Evolutionary conservation across 345 rosid species (phyloP).

Genomic region (Corchorus capsularis): DNA sequence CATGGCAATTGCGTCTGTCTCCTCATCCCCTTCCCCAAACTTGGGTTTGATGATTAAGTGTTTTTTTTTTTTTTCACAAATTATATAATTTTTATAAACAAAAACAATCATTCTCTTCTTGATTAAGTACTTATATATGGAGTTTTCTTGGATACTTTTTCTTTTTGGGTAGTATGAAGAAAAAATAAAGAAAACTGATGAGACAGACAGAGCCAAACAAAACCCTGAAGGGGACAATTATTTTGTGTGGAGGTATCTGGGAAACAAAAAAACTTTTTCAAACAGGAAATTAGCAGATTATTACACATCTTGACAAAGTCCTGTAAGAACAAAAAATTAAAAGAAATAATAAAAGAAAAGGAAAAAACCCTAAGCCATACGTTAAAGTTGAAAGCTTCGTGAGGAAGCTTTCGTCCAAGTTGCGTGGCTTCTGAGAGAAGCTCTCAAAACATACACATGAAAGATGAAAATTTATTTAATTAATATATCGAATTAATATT

Average conservation of each 20-base stretch:
- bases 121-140: not conserved
- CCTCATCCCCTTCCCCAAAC: not conserved
- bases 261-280: not conserved
- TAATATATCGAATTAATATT: not conserved
- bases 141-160: not conserved
- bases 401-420: constrained; percentile 10
- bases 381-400: constrained; percentile 25
- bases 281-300: not conserved
- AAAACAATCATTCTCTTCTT: not conserved
- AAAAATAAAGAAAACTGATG: not conserved
- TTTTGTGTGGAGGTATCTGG: not conserved
- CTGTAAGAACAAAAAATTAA: not conserved
- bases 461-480: not conserved
- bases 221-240: not conserved
- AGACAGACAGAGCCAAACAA: constrained; percentile 11
- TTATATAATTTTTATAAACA: not conserved
- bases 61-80: no score
- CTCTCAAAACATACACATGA: not conserved
- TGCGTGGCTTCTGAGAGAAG: constrained; percentile 30
- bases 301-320: not conserved
- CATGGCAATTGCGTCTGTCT: not conserved
- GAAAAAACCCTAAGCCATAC: constrained; percentile 16
- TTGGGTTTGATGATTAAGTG: not conserved
- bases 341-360: not conserved
- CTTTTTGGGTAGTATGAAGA: not conserved